Evolutionary conservation across 371 early-diverging fungal genomes (phyloP), one percentile per base, ranked within the genome.

Genomic region (Mortierella sp.): DNA sequence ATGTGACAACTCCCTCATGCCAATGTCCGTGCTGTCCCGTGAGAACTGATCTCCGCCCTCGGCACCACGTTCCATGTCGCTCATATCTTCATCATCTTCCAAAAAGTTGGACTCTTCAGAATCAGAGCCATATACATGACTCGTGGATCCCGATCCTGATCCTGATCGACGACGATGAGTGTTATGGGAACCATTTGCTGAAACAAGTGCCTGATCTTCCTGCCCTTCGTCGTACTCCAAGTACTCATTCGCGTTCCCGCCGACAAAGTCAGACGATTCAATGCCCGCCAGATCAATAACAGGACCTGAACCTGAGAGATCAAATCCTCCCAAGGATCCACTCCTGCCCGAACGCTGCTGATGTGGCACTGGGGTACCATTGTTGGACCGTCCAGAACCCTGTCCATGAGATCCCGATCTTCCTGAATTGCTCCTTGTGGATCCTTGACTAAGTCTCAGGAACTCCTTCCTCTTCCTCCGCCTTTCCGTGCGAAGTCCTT

Each of bases 51-150:
- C 50, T 43, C 8, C n/a, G 41, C 44, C 54, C n/a, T 59, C 63
- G 13, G 31, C 46, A 5, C 73, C 71, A 3, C 71, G 59, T 44
- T 71, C 71, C 57, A 71, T 71, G 21, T 71, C 71, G 28, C 65
- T 61, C 52, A 67, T 25, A 45, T 73, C 63, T 0, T 62, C 63
- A 29, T 73, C 65, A 48, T 65, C 62, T 21, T 71, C 67, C 50
- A 46, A 22, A n/a, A 55, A 62, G 9, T 73, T 67, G 5, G 63
- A 59, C 6, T 50, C 59, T 6, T 66, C 73, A 21, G 66, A 65
- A 27, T 66, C 66, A 0, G 57, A 48, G 25, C 58, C 61, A 22
- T 57, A 57, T 14, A 29, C 17, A 17, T 49, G 60, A 9, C 34
- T 34, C n/a, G 46, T 17, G 3, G 51, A 17, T 47, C 48, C 13